phyloP scores from a whole-genome alignment of 345 rosid species.

The Kandelia obovata region DNA sequence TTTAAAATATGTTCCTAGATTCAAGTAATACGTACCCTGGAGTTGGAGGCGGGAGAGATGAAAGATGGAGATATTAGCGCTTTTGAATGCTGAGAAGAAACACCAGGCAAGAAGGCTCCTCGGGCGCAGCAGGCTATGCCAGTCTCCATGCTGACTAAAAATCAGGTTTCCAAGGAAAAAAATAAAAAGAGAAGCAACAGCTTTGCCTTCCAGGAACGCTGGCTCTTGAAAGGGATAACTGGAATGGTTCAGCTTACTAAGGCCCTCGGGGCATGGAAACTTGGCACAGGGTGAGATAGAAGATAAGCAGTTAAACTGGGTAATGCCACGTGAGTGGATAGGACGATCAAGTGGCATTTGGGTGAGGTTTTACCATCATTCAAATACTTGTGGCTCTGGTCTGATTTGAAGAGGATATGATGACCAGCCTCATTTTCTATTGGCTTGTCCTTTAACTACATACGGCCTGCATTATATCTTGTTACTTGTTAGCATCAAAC shows the following conservation, averaged over 20 bases:
- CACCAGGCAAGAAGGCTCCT: conserved; percentile 57
- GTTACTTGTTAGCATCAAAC: background rate
- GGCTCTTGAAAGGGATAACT: conserved; percentile 1
- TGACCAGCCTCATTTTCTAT: background rate
- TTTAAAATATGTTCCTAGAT: too few relatives aligned
- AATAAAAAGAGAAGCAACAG: background rate
- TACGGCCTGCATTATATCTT: background rate
- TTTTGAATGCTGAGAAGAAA: conserved; percentile 70
- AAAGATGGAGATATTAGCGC: conserved; percentile 53
- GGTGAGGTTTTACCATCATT: conserved; percentile 31
- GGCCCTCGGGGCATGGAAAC: conserved; percentile 4
- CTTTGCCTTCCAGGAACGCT: conserved; percentile 6
- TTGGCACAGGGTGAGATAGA: conserved; percentile 5
- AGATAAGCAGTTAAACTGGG: conserved; percentile 41
- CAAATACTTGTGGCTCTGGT: conserved; percentile 42
- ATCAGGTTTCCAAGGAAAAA: background rate
- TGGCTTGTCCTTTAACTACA: background rate
- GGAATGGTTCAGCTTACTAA: background rate
- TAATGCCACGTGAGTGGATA: conserved; percentile 36
- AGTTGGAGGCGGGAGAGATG: conserved; percentile 51
- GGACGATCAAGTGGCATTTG: conserved; percentile 18
- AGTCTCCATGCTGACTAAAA: conserved; percentile 52
- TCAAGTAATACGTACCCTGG: conserved; percentile 44
- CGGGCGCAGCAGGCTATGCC: conserved; percentile 59
- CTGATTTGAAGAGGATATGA: conserved; percentile 15